Conservation (phyloP, 306 rosid species). For the Quercus ilex region DNA sequence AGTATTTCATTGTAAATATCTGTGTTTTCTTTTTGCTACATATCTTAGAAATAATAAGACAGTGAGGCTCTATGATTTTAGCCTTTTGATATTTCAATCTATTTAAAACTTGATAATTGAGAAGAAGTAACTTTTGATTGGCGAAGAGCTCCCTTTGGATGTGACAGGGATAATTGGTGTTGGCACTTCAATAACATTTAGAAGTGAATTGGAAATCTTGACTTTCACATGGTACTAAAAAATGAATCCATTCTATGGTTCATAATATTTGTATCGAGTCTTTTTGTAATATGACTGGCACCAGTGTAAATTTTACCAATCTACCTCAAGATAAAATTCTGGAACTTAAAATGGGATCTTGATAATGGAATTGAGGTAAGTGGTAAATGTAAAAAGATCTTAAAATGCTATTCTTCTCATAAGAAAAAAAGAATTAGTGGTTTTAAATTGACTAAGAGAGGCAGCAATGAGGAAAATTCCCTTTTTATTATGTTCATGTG, state of each 20-base stretch:
- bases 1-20: not conserved
- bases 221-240: not conserved
- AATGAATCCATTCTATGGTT: not conserved
- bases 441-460: not conserved
- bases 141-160: constrained; percentile 7
- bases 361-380: not conserved
- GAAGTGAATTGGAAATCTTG: not conserved
- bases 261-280: not conserved
- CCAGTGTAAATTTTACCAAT: not conserved
- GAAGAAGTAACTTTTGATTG: constrained; percentile 16
- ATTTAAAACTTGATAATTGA: constrained; percentile 1
- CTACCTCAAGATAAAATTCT: not conserved
- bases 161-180: not conserved
- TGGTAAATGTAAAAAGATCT: not conserved
- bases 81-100: not conserved
- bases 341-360: not conserved
- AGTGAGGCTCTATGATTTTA: not conserved
- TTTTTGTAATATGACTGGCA: not conserved
- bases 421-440: not conserved
- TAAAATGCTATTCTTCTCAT: not conserved
- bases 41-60: constrained; percentile 11
- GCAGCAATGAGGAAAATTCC: not conserved
- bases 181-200: not conserved
- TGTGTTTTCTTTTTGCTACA: constrained; percentile 6
- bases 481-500: not conserved